phyloP scores from a whole-genome alignment of 2,329 filamentous ascomycete genomes.

The Claviceps sp. region DNA sequence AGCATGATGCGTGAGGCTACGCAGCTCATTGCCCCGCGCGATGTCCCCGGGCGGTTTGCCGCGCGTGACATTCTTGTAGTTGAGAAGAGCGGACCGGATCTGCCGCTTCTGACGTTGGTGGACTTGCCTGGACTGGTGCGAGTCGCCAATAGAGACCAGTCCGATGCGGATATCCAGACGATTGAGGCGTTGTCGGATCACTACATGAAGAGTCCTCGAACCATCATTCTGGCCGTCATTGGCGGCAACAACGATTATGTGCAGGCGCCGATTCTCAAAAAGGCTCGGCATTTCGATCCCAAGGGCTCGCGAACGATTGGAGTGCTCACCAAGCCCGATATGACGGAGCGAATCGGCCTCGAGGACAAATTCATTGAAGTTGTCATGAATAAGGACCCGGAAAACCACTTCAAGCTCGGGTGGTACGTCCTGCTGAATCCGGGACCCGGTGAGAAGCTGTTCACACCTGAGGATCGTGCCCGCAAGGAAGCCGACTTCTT shows the following conservation, averaged over 20 bases:
- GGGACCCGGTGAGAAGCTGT: slow-evolving; percentile 32
- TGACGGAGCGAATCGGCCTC: slow-evolving; percentile 38
- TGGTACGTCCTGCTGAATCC: slow-evolving; percentile 40
- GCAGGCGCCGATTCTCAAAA: slow-evolving; percentile 36
- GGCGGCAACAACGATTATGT: slow-evolving; percentile 43
- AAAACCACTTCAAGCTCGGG: slow-evolving; percentile 37
- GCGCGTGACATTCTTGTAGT: slow-evolving; percentile 42
- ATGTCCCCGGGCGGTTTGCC: slow-evolving; percentile 35
- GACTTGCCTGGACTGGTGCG: slow-evolving; percentile 47
- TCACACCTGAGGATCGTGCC: slow-evolving; percentile 26
- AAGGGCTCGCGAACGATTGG: slow-evolving; percentile 35
- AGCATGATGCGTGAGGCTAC: slow-evolving; percentile 37
- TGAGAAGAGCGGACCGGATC: slow-evolving; percentile 44
- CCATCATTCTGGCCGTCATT: slow-evolving; percentile 41
- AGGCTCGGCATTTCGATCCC: slow-evolving; percentile 37
- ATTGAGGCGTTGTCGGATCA: slow-evolving; percentile 37
- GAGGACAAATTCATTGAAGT: slow-evolving; percentile 42
- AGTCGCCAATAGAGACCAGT: slow-evolving; percentile 39
- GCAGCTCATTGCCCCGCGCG: slow-evolving; percentile 36
- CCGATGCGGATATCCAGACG: slow-evolving; percentile 36
- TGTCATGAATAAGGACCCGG: slow-evolving; percentile 34
- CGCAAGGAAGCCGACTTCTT: slow-evolving; percentile 35
- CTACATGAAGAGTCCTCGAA: slow-evolving; percentile 43
- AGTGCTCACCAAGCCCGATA: slow-evolving; percentile 38
- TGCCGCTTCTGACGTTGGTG: slow-evolving; percentile 46